A percentile compares a stretch with the other conserved stretches of the same genome.
Conservation (phyloP, 2,329 filamentous ascomycete genomes). For the Colletotrichum cereale region DNA sequence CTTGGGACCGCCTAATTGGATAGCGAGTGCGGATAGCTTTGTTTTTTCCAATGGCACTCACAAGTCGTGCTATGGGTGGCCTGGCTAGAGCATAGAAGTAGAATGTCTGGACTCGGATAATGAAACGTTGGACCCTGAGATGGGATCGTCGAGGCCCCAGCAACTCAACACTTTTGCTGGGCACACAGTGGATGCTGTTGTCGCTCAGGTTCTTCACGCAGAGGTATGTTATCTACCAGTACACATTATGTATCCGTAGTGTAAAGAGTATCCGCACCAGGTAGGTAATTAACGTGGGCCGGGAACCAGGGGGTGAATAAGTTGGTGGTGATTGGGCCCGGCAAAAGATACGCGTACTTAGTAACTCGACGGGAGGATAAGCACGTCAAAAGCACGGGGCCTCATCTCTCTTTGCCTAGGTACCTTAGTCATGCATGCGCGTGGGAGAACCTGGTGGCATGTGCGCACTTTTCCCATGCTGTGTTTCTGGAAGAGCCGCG, state of each 20-base stretch:
- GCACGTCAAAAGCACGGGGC: neutral
- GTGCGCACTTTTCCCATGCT: neutral
- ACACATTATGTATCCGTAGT: no score
- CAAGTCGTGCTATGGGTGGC: neutral
- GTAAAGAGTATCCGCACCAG: no score
- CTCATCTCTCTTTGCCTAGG: neutral
- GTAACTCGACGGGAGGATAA: neutral
- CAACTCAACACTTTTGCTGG: slow-evolving; percentile 34
- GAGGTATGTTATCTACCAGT: no score
- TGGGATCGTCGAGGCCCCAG: neutral
- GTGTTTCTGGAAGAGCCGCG: no score
- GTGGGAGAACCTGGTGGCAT: neutral
- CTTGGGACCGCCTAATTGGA: no score
- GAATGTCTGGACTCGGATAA: neutral
- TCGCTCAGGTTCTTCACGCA: neutral
- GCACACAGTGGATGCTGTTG: slow-evolving; percentile 17
- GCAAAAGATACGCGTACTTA: slow-evolving; percentile 1
- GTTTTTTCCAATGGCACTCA: neutral
- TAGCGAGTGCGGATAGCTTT: no score
- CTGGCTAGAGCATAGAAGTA: neutral
- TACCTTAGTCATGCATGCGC: neutral
- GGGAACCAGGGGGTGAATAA: neutral
- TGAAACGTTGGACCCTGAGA: slow-evolving; percentile 5
- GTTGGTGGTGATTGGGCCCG: neutral
- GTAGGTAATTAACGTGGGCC: no score